Evolutionary conservation across 352 stramenopile genomes (phyloP).

Genomic region (Phytophthora ohioensis): DNA sequence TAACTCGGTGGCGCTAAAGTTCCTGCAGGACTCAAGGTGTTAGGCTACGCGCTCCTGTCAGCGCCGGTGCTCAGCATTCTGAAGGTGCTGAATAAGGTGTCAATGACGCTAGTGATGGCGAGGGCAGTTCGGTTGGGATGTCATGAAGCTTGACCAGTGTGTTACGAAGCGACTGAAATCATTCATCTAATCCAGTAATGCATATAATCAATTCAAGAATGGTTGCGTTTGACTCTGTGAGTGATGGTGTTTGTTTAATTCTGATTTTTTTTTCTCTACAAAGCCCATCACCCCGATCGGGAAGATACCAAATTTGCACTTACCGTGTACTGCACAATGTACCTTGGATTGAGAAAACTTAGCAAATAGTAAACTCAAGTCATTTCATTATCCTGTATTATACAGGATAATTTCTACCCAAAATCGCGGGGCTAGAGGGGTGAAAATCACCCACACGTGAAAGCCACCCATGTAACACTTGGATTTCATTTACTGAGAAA

Average conservation of each 20-base stretch:
- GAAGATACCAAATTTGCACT: not conserved
- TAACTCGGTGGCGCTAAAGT: not conserved
- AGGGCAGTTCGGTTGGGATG: not conserved
- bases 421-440: conserved; percentile 13
- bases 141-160: not conserved
- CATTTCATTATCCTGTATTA: conserved; percentile 12
- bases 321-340: conserved; percentile 12
- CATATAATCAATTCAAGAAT: not conserved
- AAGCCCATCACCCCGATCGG: not conserved
- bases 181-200: not conserved
- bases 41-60: not conserved
- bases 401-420: conserved; percentile 12
- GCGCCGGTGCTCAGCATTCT: not conserved
- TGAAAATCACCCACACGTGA: not conserved
- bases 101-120: not conserved
- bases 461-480: not conserved
- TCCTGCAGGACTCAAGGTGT: not conserved
- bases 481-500: too few relatives aligned
- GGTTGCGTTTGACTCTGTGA: not conserved
- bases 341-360: conserved; percentile 13
- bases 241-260: conserved; percentile 5
- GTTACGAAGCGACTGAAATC: not conserved
- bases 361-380: conserved; percentile 13
- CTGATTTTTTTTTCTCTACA: conserved; percentile 2
- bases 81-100: too few relatives aligned